Percentiles rank a stretch among this genome's conserved stretches.
Conservation (phyloP, 805 yeast genomes). For the Kluyveromyces dobzhanskii region DNA sequence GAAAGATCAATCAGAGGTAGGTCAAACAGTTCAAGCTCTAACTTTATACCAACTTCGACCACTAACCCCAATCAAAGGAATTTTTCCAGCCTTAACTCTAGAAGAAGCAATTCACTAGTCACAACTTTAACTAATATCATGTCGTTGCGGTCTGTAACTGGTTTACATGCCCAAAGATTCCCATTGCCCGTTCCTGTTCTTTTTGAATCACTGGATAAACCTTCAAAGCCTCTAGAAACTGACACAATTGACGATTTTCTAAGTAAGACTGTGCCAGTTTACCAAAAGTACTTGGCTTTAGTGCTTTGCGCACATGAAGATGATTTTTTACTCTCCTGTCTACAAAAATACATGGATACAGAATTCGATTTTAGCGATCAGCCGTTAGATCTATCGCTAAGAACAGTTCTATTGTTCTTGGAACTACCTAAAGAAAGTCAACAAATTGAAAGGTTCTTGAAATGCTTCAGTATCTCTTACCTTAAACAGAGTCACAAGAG, state of each 20-base stretch:
- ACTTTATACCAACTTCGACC: background rate
- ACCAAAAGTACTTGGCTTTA: conserved; percentile 26
- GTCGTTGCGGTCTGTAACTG: conserved; percentile 24
- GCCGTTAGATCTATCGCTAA: conserved; percentile 58
- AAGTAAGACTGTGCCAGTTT: conserved; percentile 19
- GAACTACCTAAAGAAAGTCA: conserved; percentile 66
- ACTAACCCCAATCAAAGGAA: background rate
- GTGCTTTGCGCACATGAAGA: conserved; percentile 26
- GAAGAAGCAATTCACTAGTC: conserved; percentile 32
- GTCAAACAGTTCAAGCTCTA: conserved; percentile 2
- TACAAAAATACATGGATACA: conserved; percentile 20
- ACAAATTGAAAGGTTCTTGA: conserved; percentile 63
- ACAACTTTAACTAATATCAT: conserved; percentile 32
- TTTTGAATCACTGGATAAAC: conserved; percentile 16
- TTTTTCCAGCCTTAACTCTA: conserved; percentile 10
- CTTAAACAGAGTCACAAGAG: too few relatives aligned
- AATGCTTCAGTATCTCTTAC: conserved; percentile 47
- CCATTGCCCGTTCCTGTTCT: conserved; percentile 8
- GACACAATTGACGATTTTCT: conserved; percentile 27
- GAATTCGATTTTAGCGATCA: conserved; percentile 43
- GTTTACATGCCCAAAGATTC: conserved; percentile 10
- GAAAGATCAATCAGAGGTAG: background rate
- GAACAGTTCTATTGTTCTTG: conserved; percentile 49
- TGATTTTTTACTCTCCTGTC: conserved; percentile 20
- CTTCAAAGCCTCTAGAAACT: conserved; percentile 22